These are phyloP conservation scores for Fusarium chlamydosporum DNA, from an alignment of 2,329 filamentous ascomycete species.

Conservation along the genomic window DNA sequence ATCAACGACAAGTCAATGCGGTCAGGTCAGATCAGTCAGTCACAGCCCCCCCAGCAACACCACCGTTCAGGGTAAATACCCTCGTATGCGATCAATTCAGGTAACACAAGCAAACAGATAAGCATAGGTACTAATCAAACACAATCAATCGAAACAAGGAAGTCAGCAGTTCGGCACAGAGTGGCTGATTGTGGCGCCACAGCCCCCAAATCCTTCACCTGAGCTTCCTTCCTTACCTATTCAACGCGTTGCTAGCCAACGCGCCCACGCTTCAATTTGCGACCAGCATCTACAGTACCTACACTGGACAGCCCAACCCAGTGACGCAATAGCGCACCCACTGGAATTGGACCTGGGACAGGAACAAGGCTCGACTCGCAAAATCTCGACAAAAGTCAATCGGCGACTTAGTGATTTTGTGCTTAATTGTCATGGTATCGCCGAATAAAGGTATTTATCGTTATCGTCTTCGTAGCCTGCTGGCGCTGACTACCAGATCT, in stretches of 20 bases:
- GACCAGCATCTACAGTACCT: conserved; percentile 35
- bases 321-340: conserved; percentile 44
- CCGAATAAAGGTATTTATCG: conserved; percentile 34
- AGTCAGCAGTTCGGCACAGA: conserved; percentile 16
- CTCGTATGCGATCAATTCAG: neutral
- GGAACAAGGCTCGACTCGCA: conserved; percentile 7
- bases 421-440: conserved; percentile 22
- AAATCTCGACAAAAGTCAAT: conserved; percentile 29
- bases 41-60: neutral
- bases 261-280: conserved; percentile 44
- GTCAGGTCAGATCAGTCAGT: neutral
- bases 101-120: neutral
- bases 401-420: conserved; percentile 14
- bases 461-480: neutral
- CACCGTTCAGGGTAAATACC: neutral
- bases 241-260: conserved; percentile 42
- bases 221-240: conserved; percentile 5
- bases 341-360: neutral
- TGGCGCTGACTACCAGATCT: conserved; percentile 42
- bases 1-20: neutral
- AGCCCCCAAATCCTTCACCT: conserved; percentile 25
- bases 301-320: neutral
- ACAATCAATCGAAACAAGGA: conserved; percentile 4
- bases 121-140: neutral
- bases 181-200: conserved; percentile 42